A percentile compares a stretch with the other conserved stretches of the same genome.
phyloP scores from a whole-genome alignment of 1,284 basidiomycete species.

The Limonomyces culmigenus region DNA sequence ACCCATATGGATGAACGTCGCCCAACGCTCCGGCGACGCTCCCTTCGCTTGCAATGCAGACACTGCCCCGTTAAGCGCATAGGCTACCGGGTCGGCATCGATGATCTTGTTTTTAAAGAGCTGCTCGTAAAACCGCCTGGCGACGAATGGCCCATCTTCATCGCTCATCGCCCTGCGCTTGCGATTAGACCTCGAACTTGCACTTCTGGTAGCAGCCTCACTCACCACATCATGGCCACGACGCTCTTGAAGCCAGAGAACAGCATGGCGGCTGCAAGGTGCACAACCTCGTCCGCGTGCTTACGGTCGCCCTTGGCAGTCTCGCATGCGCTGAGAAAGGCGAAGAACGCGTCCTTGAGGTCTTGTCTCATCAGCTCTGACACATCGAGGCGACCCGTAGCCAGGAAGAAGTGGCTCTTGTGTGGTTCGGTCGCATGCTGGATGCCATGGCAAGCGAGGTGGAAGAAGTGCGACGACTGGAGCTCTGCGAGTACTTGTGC shows the following conservation, averaged over 20 bases:
- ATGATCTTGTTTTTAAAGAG: no score
- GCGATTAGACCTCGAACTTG: no score
- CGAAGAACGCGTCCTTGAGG: background rate
- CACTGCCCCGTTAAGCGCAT: no score
- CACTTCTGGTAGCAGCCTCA: no score
- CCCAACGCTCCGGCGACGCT: no score
- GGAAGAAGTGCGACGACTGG: background rate
- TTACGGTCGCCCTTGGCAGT: slow-evolving; percentile 1
- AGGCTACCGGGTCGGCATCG: no score
- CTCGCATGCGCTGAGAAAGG: slow-evolving; percentile 1
- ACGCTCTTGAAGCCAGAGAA: slow-evolving; percentile 4
- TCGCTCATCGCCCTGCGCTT: no score
- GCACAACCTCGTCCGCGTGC: slow-evolving; percentile 3
- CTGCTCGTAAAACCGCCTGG: no score
- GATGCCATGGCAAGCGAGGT: background rate
- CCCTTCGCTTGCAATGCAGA: no score
- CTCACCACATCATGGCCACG: background rate
- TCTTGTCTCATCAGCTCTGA: background rate
- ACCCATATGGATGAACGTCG: no score
- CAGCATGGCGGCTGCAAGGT: slow-evolving; percentile 5
- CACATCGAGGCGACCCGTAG: background rate
- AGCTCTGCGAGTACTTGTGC: background rate
- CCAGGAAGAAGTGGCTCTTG: background rate
- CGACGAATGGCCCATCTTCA: no score
- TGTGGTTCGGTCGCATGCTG: background rate